These are phyloP conservation scores for Kazachstania psychrophila DNA, from an alignment of 805 yeast species.

Conservation along the genomic window DNA sequence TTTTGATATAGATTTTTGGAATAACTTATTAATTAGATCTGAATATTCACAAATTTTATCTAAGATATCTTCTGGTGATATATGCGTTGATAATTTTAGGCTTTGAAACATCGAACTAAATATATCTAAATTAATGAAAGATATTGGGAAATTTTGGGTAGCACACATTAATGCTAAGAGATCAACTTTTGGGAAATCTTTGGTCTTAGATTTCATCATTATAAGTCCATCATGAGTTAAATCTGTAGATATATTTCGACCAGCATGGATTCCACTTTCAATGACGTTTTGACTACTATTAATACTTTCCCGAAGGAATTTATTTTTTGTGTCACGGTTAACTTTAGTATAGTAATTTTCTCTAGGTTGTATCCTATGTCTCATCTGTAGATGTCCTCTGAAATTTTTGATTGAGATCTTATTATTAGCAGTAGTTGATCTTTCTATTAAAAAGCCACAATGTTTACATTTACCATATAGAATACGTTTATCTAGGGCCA, in stretches of 20 bases:
- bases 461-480: conserved; percentile 9
- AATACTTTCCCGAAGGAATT: neutral
- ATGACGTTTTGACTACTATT: no score
- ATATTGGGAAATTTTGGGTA: conserved; percentile 9
- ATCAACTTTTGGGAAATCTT: neutral
- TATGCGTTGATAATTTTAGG: neutral
- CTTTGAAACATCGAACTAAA: conserved; percentile 4
- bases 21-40: conserved; percentile 3
- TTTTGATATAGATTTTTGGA: no score
- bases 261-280: no score
- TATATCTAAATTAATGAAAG: conserved; percentile 4
- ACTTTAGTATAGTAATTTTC: conserved; percentile 2
- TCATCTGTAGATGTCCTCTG: conserved; percentile 6
- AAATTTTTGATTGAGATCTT: conserved; percentile 1
- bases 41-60: conserved; percentile 3
- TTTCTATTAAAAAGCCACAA: conserved; percentile 6
- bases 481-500: conserved; percentile 5
- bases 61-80: neutral
- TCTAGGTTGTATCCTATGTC: conserved; percentile 6
- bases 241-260: neutral
- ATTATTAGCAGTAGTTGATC: neutral
- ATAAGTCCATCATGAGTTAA: no score
- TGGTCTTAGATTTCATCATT: no score
- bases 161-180: conserved; percentile 8
- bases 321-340: no score